A percentile compares a stretch with the other conserved stretches of the same genome.
phyloP scores from a whole-genome alignment of 306 rosid species.

The Cucurbita maxima region DNA sequence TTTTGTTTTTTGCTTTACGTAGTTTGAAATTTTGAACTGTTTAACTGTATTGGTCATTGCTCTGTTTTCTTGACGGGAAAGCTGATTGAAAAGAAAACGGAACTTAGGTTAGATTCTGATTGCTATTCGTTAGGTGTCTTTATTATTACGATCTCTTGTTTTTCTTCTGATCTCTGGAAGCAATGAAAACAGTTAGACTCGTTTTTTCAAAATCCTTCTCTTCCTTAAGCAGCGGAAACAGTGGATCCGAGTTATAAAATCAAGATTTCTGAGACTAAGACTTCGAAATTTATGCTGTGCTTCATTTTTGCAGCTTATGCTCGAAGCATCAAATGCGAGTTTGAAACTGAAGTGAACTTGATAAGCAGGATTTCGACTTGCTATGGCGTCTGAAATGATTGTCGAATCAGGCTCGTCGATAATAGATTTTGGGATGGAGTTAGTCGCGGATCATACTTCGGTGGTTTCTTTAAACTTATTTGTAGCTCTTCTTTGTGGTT shows the following conservation, averaged over 20 bases:
- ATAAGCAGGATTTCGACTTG: not conserved
- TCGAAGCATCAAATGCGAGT: not conserved
- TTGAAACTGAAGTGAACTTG: not conserved
- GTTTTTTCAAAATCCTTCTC: not conserved
- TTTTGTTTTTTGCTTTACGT: not conserved
- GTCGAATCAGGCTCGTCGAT: not conserved
- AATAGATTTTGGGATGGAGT: conserved; percentile 12
- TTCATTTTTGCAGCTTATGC: not conserved
- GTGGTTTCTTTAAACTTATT: conserved; percentile 80
- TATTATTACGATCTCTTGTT: not conserved
- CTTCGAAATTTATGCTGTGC: not conserved
- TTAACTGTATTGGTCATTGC: not conserved
- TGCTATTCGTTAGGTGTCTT: not conserved
- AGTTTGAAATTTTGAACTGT: not conserved
- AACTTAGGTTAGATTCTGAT: not conserved
- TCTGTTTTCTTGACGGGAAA: conserved; percentile 2
- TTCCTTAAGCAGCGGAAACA: not conserved
- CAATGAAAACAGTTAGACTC: not conserved
- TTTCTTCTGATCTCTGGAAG: not conserved
- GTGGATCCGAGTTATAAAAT: not conserved
- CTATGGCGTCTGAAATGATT: not conserved
- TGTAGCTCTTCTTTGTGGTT: conserved; percentile 78
- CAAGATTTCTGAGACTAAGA: not conserved
- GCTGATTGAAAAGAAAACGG: not conserved
- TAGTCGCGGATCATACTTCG: conserved; percentile 52